Conservation (phyloP, 108 stramenopile genomes). For the Discostella stelligeroides region DNA sequence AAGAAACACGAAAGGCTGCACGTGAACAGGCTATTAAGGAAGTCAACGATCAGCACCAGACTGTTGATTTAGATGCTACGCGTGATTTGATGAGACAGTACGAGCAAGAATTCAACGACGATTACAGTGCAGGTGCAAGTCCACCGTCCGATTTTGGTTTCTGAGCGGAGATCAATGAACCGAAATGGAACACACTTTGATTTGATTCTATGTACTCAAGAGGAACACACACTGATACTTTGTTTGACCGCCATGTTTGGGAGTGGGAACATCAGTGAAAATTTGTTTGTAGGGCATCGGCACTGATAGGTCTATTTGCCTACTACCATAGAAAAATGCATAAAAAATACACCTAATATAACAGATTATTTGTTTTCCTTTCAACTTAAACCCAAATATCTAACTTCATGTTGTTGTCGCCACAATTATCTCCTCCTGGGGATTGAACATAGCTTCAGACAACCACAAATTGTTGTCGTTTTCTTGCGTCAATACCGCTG, state of each 20-base stretch:
- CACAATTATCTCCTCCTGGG: slow-evolving; percentile 8
- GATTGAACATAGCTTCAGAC: not conserved
- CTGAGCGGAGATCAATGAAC: slow-evolving; percentile 26
- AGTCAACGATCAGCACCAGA: slow-evolving; percentile 76
- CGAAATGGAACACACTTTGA: not conserved
- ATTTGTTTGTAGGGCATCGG: slow-evolving; percentile 24
- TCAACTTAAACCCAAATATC: too few relatives aligned
- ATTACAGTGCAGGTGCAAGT: slow-evolving; percentile 75
- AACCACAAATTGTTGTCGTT: not conserved
- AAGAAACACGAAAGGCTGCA: slow-evolving; percentile 67
- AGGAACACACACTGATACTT: slow-evolving; percentile 1
- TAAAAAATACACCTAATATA: slow-evolving; percentile 21
- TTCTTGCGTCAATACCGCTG: not conserved
- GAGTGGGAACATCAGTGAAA: slow-evolving; percentile 6
- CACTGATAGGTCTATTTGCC: slow-evolving; percentile 9
- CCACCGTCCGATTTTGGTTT: slow-evolving; percentile 93
- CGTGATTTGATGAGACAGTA: slow-evolving; percentile 83
- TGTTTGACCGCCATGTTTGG: not conserved
- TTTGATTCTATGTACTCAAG: not conserved
- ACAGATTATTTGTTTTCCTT: too few relatives aligned
- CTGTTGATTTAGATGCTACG: slow-evolving; percentile 86
- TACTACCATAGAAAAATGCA: slow-evolving; percentile 19
- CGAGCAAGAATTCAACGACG: slow-evolving; percentile 77
- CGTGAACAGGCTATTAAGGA: slow-evolving; percentile 72
- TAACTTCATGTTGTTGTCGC: not conserved